Percentiles rank a stretch among this genome's conserved stretches.
Conservation (phyloP, 768 basidiomycete species). For the Lactifluus pinguis region DNA sequence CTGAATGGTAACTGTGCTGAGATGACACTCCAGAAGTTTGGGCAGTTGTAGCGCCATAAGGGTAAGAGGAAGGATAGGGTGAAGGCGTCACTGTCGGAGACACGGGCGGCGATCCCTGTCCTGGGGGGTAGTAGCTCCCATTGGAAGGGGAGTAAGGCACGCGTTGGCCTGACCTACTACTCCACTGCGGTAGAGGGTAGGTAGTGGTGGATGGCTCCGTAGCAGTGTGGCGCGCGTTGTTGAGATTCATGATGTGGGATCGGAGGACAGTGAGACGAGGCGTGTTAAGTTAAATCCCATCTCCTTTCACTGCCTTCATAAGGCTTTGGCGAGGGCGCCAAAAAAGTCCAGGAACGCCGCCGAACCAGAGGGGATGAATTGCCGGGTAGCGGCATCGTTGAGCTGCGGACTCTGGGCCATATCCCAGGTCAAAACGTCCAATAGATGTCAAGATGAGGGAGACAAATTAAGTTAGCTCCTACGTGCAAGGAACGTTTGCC, state of each 20-base stretch:
- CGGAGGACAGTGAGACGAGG: conserved; percentile 1
- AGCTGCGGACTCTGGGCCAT: conserved; percentile 14
- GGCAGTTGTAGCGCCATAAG: conserved; percentile 2
- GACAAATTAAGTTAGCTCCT: conserved; percentile 19
- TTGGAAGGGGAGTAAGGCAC: conserved; percentile 11
- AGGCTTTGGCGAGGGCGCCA: conserved; percentile 19
- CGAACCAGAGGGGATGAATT: conserved; percentile 13
- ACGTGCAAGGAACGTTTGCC: conserved; percentile 11
- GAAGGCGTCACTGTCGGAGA: not conserved
- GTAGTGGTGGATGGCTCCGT: conserved; percentile 7
- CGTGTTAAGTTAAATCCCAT: conserved; percentile 7
- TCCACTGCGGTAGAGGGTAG: conserved; percentile 15
- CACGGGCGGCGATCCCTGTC: conserved; percentile 14
- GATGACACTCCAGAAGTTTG: conserved; percentile 5
- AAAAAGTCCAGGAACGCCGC: conserved; percentile 16
- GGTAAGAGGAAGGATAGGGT: conserved; percentile 3
- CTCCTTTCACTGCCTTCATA: conserved; percentile 17
- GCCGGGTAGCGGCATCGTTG: conserved; percentile 16
- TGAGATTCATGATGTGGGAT: conserved; percentile 17
- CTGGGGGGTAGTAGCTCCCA: conserved; percentile 7
- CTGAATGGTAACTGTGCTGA: conserved; percentile 10
- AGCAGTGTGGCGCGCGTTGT: conserved; percentile 18
- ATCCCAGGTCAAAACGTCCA: conserved; percentile 4
- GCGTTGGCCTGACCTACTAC: conserved; percentile 16
- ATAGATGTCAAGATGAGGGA: conserved; percentile 13